These are phyloP conservation scores for Dendrostoma leiphaemia DNA, from an alignment of 2,329 filamentous ascomycete species.

Conservation along the genomic window DNA sequence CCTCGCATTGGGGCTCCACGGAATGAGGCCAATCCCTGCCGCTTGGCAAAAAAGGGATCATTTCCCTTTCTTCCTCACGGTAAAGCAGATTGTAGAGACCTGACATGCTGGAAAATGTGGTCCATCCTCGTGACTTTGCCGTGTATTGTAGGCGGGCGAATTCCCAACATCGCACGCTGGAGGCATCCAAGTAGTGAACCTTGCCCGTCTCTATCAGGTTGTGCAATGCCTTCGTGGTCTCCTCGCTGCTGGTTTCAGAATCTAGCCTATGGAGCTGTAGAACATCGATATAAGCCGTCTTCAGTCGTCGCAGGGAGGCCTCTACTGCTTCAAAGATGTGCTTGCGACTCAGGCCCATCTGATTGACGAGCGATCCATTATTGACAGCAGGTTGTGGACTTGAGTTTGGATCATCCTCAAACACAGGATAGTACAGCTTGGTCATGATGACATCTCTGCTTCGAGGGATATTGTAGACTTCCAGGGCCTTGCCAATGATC, in stretches of 20 bases:
- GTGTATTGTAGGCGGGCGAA: conserved; percentile 53
- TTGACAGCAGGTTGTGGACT: neutral
- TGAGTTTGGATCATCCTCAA: conserved; percentile 27
- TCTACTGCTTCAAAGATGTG: conserved; percentile 39
- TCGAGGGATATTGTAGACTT: conserved; percentile 63
- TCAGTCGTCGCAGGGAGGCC: conserved; percentile 31
- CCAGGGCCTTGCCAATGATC: conserved; percentile 65
- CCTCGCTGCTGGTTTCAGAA: conserved; percentile 48
- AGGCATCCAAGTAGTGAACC: conserved; percentile 52
- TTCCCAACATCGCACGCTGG: conserved; percentile 50
- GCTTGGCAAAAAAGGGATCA: conserved; percentile 36
- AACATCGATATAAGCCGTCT: conserved; percentile 43
- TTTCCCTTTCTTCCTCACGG: conserved; percentile 54
- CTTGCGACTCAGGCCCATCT: conserved; percentile 29
- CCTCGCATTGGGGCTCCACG: conserved; percentile 30
- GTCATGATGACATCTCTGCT: conserved; percentile 62
- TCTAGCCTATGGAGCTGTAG: conserved; percentile 63
- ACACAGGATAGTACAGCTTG: conserved; percentile 44
- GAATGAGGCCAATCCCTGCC: conserved; percentile 35
- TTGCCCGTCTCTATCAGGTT: conserved; percentile 58
- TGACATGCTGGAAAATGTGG: conserved; percentile 61
- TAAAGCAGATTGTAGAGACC: conserved; percentile 57
- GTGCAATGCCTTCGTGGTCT: conserved; percentile 62
- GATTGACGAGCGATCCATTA: conserved; percentile 21
- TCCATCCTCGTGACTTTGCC: conserved; percentile 57